Percentiles rank a stretch among this genome's conserved stretches.
Conservation (phyloP, 1,284 basidiomycete genomes). For the Caloboletus firmus region DNA sequence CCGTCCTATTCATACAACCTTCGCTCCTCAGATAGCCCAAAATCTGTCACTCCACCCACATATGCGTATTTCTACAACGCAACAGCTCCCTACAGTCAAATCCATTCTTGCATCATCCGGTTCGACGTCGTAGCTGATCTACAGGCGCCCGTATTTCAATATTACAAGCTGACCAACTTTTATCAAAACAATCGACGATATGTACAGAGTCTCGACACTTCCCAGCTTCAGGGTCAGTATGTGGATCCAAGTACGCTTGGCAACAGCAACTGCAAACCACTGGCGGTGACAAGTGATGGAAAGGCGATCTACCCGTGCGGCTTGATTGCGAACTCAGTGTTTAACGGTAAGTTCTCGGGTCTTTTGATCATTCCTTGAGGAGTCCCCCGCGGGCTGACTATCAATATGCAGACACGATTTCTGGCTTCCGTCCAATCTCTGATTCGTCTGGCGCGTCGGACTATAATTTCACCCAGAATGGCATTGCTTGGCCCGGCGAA, state of each 20-base stretch:
- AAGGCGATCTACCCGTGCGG: constrained; percentile 91
- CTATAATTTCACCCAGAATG: constrained; percentile 78
- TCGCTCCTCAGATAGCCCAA: constrained; percentile 54
- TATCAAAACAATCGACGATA: constrained; percentile 99
- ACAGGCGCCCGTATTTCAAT: constrained; percentile 79
- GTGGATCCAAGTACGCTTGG: constrained; percentile 57
- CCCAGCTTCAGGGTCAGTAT: constrained; percentile 82
- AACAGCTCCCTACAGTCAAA: constrained; percentile 44
- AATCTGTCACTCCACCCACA: constrained; percentile 50
- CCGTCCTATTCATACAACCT: constrained; percentile 78
- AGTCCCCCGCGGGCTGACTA: background rate
- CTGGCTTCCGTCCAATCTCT: constrained; percentile 60
- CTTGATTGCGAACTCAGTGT: constrained; percentile 96
- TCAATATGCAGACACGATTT: constrained; percentile 69
- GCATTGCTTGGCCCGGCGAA: constrained; percentile 95
- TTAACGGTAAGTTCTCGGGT: constrained; percentile 73
- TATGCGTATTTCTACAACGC: constrained; percentile 68
- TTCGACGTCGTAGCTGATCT: constrained; percentile 85
- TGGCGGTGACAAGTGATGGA: constrained; percentile 53
- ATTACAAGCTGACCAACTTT: constrained; percentile 96
- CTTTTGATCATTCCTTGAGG: background rate
- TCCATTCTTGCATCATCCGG: constrained; percentile 70
- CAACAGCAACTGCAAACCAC: constrained; percentile 86
- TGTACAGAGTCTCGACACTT: constrained; percentile 86
- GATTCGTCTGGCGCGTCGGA: constrained; percentile 48